Evolutionary conservation across 768 basidiomycete genomes (phyloP).

Genomic region (Sutorius australiensis): DNA sequence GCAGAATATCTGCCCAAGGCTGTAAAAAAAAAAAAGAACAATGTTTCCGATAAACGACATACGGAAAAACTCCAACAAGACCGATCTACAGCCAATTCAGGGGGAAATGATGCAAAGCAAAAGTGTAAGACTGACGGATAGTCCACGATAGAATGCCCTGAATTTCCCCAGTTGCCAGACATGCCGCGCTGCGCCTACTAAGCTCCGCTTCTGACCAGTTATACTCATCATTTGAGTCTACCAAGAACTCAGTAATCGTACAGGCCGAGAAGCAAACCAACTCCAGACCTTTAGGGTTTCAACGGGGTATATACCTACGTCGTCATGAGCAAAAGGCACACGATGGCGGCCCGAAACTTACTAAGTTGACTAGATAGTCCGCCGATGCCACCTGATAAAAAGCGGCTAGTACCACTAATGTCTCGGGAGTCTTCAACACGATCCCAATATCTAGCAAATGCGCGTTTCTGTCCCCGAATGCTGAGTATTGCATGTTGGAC

Average conservation of each 20-base stretch:
- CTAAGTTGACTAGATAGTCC: constrained; percentile 92
- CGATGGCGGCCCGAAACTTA: constrained; percentile 36
- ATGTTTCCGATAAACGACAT: constrained; percentile 23
- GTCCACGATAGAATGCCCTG: constrained; percentile 85
- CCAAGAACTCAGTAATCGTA: constrained; percentile 3
- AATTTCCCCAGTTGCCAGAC: constrained; percentile 79
- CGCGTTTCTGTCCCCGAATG: constrained; percentile 66
- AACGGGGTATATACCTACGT: constrained; percentile 87
- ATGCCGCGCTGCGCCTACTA: constrained; percentile 60
- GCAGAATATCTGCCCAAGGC: constrained; percentile 65
- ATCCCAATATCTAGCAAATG: constrained; percentile 91
- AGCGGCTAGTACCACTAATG: constrained; percentile 88
- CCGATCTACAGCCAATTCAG: constrained; percentile 62
- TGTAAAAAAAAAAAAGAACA: constrained; percentile 6
- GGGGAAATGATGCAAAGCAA: constrained; percentile 6
- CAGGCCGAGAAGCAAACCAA: not conserved
- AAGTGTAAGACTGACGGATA: constrained; percentile 61
- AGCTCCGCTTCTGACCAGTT: constrained; percentile 55
- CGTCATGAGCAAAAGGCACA: constrained; percentile 14
- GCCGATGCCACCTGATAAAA: constrained; percentile 92
- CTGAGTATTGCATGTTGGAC: constrained; percentile 16
- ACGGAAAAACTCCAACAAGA: constrained; percentile 95
- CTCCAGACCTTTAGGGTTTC: constrained; percentile 83
- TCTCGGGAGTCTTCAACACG: constrained; percentile 83
- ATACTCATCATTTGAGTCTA: constrained; percentile 97